These are phyloP conservation scores for Trypanosomatidae sp. DNA, from an alignment of 208 protist genomes.

Conservation along the genomic window DNA sequence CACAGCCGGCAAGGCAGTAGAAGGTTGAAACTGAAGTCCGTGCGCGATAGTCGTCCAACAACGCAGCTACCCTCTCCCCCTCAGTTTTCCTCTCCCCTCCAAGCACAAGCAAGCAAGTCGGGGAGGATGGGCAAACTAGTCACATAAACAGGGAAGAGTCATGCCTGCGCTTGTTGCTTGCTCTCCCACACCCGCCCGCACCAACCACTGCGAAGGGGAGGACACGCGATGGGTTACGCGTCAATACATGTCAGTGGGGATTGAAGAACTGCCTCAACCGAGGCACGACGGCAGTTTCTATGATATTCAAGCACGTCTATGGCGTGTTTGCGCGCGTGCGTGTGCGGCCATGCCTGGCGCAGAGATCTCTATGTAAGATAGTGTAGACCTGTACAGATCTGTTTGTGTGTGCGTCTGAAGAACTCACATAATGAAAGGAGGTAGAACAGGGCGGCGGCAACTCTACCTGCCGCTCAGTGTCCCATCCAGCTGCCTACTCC, in stretches of 20 bases:
- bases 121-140: neutral
- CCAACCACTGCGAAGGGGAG: neutral
- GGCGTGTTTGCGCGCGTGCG: neutral
- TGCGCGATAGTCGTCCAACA: neutral
- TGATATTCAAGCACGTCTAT: neutral
- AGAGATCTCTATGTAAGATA: neutral
- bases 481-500: slow-evolving; percentile 1
- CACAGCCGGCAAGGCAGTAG: neutral
- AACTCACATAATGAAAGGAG: neutral
- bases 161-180: neutral
- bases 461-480: too few species aligned
- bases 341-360: neutral
- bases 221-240: neutral
- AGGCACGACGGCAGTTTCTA: neutral
- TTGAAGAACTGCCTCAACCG: neutral
- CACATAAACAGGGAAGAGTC: neutral
- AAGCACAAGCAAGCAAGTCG: neutral
- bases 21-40: neutral
- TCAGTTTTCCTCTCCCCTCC: neutral
- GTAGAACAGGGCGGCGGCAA: neutral
- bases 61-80: neutral
- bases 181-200: neutral
- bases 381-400: too few species aligned
- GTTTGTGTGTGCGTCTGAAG: neutral
- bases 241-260: neutral